These are phyloP conservation scores for Termitomyces sp. DNA, from an alignment of 1,284 basidiomycete genomes.

Conservation along the genomic window DNA sequence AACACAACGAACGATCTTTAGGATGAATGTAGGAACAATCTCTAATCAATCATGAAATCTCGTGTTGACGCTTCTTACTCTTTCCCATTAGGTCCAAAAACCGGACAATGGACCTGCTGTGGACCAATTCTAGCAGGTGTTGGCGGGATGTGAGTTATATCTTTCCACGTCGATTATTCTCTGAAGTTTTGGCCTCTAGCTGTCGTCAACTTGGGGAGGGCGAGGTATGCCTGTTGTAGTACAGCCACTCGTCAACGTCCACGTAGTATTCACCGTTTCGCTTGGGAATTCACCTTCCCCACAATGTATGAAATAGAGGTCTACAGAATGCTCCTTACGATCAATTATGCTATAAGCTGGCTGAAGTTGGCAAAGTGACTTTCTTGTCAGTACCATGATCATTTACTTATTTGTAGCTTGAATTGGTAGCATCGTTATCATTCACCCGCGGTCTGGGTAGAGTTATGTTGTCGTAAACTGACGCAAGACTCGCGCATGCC, in stretches of 20 bases:
- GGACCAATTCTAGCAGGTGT: not conserved
- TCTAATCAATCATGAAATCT: not conserved
- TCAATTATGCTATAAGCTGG: too few relatives aligned
- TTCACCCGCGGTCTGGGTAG: too few relatives aligned
- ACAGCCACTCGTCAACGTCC: not conserved
- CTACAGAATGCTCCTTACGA: not conserved
- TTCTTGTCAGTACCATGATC: too few relatives aligned
- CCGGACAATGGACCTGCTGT: not conserved
- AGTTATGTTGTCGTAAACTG: too few relatives aligned
- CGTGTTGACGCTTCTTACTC: not conserved
- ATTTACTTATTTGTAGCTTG: not conserved
- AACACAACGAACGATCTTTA: not conserved
- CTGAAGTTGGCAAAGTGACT: too few relatives aligned
- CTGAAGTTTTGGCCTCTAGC: not conserved
- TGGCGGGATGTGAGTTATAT: constrained; percentile 1
- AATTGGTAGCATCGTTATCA: not conserved
- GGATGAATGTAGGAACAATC: constrained; percentile 1
- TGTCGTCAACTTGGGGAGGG: not conserved
- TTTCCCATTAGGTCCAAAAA: not conserved
- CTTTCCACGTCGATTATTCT: not conserved
- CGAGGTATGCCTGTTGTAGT: not conserved
- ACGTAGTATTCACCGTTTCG: not conserved
- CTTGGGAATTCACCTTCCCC: too few relatives aligned
- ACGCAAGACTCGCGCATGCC: too few relatives aligned
- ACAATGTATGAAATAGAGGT: not conserved